Percentiles rank a stretch among this genome's conserved stretches.
Conservation (phyloP, 352 stramenopile genomes). For the Phytopythium ostracodes region DNA sequence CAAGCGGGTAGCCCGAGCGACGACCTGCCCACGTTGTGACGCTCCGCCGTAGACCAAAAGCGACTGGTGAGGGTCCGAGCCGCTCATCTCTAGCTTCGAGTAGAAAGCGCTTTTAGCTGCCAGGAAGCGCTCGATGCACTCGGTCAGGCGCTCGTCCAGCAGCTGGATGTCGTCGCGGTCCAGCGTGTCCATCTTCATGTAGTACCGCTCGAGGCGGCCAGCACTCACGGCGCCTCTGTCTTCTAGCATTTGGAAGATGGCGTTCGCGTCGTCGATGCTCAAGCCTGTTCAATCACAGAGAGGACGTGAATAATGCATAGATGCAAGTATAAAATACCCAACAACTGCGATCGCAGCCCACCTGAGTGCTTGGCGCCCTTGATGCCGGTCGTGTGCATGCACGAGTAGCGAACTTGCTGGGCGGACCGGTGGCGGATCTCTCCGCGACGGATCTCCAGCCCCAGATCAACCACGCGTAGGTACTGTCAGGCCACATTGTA, state of each 20-base stretch:
- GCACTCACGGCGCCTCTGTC: conserved; percentile 30
- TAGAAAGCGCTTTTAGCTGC: conserved; percentile 39
- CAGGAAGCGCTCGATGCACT: conserved; percentile 38
- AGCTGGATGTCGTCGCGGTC: conserved; percentile 52
- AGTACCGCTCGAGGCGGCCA: conserved; percentile 35
- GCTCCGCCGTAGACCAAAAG: conserved; percentile 13
- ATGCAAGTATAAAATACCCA: no score
- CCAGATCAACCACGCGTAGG: conserved; percentile 58
- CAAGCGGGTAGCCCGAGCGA: conserved; percentile 15
- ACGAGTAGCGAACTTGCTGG: conserved; percentile 27
- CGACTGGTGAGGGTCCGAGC: conserved; percentile 54
- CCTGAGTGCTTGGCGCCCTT: conserved; percentile 57
- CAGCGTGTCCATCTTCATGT: conserved; percentile 53
- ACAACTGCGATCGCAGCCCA: conserved; percentile 3
- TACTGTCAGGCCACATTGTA: conserved; percentile 28
- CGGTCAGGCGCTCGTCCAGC: conserved; percentile 47
- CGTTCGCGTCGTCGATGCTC: conserved; percentile 75
- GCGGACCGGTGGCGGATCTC: conserved; percentile 57
- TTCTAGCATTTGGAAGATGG: conserved; percentile 46
- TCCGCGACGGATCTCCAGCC: conserved; percentile 65
- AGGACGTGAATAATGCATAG: background rate
- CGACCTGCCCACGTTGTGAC: background rate
- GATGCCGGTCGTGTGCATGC: conserved; percentile 60
- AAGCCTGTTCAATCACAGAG: conserved; percentile 25
- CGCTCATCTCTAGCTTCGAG: conserved; percentile 39